Evolutionary conservation across 2,329 filamentous ascomycete genomes (phyloP).

Genomic region (Penicillium sp.): DNA sequence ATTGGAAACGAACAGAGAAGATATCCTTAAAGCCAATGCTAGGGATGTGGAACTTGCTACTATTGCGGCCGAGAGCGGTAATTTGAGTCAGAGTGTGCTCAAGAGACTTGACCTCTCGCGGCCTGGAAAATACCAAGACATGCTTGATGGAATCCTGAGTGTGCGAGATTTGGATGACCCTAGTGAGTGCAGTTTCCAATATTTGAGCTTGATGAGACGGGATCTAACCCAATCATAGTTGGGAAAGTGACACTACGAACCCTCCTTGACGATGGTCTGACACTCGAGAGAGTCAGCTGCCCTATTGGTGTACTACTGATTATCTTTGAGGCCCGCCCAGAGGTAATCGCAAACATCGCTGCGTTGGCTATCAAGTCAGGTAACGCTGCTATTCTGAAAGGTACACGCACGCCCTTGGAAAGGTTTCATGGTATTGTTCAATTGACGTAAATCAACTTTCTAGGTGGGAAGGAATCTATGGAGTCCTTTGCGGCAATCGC

Average conservation of each 20-base stretch:
- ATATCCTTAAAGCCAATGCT: constrained; percentile 79
- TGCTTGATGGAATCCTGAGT: constrained; percentile 89
- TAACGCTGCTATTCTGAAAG: constrained; percentile 93
- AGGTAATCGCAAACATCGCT: constrained; percentile 97
- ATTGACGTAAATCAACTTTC: constrained; percentile 8
- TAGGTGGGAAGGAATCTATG: constrained; percentile 85
- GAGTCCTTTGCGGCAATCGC: constrained; percentile 92
- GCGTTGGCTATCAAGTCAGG: constrained; percentile 92
- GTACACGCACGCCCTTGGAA: constrained; percentile 28
- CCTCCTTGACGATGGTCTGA: constrained; percentile 73
- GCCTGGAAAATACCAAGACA: constrained; percentile 90
- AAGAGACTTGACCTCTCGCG: constrained; percentile 79
- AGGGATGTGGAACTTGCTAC: constrained; percentile 68
- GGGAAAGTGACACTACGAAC: constrained; percentile 77
- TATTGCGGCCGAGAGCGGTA: constrained; percentile 63
- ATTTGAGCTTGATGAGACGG: neutral
- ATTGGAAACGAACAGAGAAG: constrained; percentile 59
- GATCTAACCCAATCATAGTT: constrained; percentile 45
- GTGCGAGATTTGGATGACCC: constrained; percentile 78
- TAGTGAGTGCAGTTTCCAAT: constrained; percentile 47
- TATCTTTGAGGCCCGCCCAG: constrained; percentile 94
- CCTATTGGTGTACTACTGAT: constrained; percentile 96
- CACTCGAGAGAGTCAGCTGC: constrained; percentile 78
- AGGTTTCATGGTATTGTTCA: neutral
- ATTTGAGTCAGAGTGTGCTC: constrained; percentile 70